Conservation (phyloP, 176 grass and related monocot species). For the Musa schizocarpa region DNA sequence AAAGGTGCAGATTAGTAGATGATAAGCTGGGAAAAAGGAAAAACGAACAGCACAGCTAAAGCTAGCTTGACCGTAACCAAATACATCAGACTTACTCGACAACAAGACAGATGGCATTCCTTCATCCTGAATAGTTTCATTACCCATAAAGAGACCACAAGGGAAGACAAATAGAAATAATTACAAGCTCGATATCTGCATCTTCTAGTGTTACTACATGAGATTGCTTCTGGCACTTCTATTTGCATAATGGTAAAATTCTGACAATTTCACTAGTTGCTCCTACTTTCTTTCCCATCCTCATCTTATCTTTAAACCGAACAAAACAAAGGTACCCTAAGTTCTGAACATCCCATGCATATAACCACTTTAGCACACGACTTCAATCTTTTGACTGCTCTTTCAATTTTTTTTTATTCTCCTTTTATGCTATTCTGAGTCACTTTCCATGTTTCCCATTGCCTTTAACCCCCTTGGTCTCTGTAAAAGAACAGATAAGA, state of each 20-base stretch:
- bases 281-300: not conserved
- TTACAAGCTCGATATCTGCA: not conserved
- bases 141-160: not conserved
- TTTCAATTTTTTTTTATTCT: conserved; percentile 6
- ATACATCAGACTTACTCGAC: no score
- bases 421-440: conserved; percentile 53
- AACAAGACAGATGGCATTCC: no score
- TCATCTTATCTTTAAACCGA: not conserved
- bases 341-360: not conserved
- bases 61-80: no score
- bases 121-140: not conserved
- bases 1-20: no score
- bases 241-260: not conserved
- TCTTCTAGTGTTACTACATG: not conserved
- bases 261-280: not conserved
- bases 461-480: conserved; percentile 80
- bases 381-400: conserved; percentile 11
- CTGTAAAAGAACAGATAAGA: conserved; percentile 27
- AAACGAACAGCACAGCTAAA: no score
- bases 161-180: not conserved
- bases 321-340: not conserved
- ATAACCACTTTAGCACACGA: not conserved
- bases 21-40: no score
- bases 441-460: conserved; percentile 85
- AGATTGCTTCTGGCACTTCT: not conserved